Percentiles rank a stretch among this genome's conserved stretches.
phyloP scores from a whole-genome alignment of 192 early-diverging fungal species.

The Linnemannia exigua region DNA sequence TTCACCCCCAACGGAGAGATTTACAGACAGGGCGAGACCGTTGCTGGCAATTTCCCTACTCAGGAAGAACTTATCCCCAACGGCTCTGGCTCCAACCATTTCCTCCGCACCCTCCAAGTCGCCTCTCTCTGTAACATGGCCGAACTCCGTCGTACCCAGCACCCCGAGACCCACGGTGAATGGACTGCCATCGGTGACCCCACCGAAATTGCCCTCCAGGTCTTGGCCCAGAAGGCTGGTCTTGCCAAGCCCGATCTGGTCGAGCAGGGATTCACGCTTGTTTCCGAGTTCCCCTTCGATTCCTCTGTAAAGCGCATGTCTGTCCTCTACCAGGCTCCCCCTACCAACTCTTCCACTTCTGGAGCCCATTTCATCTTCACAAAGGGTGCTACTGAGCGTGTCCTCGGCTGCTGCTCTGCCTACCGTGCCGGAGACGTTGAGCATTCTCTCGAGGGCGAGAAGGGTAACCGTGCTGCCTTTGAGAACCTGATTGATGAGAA shows the following conservation, averaged over 20 bases:
- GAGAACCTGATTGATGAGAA: constrained; percentile 78
- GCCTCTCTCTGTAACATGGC: constrained; percentile 89
- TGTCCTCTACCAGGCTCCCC: constrained; percentile 69
- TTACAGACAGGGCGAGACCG: constrained; percentile 37
- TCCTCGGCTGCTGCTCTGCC: constrained; percentile 76
- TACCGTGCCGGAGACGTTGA: constrained; percentile 58
- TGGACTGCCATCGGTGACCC: constrained; percentile 90
- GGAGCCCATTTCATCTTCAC: constrained; percentile 68
- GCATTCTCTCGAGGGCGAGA: constrained; percentile 33
- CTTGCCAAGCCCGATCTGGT: constrained; percentile 78
- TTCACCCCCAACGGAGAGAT: constrained; percentile 71
- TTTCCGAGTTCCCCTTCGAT: constrained; percentile 67
- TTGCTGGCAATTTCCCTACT: constrained; percentile 15
- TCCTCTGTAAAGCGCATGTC: constrained; percentile 91
- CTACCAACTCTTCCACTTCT: constrained; percentile 28
- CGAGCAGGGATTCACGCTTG: constrained; percentile 45
- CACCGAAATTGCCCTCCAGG: constrained; percentile 93
- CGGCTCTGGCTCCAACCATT: constrained; percentile 37
- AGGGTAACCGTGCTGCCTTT: constrained; percentile 70
- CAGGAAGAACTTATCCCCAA: constrained; percentile 54
- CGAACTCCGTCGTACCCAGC: constrained; percentile 70
- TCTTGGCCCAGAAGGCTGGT: constrained; percentile 83
- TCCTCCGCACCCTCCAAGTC: constrained; percentile 64
- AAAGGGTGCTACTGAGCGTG: constrained; percentile 94
- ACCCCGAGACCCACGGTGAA: constrained; percentile 61